These are phyloP conservation scores for Entomortierella beljakovae DNA, from an alignment of 192 early-diverging fungal genomes.

Conservation along the genomic window DNA sequence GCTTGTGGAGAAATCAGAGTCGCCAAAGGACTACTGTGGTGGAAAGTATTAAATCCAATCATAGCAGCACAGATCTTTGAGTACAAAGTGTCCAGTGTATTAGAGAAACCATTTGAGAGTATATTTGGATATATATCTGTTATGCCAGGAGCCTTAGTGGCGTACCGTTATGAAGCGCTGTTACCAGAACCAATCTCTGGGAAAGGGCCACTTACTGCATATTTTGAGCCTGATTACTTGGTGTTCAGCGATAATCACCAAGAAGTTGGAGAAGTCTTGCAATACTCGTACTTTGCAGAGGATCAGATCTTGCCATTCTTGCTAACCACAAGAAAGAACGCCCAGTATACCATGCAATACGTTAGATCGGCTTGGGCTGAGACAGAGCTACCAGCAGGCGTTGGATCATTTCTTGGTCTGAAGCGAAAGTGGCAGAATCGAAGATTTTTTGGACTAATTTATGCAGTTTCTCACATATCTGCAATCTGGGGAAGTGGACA, in stretches of 20 bases:
- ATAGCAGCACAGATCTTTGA: constrained; percentile 52
- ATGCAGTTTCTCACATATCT: constrained; percentile 36
- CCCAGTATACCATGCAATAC: constrained; percentile 46
- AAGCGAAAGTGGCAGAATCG: constrained; percentile 55
- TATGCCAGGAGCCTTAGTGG: constrained; percentile 48
- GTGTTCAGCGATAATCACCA: constrained; percentile 47
- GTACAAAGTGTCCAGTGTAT: constrained; percentile 47
- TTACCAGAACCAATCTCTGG: constrained; percentile 48
- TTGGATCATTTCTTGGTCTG: constrained; percentile 49
- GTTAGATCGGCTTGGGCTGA: constrained; percentile 51
- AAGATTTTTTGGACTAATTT: constrained; percentile 47
- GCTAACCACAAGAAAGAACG: constrained; percentile 25
- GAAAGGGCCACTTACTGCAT: constrained; percentile 41
- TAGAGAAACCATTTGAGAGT: constrained; percentile 53
- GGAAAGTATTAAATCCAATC: constrained; percentile 47
- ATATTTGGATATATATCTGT: constrained; percentile 54
- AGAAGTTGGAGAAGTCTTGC: constrained; percentile 38
- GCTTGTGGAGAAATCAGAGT: constrained; percentile 51
- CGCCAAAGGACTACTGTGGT: constrained; percentile 52
- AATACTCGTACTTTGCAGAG: constrained; percentile 52
- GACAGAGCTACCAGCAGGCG: constrained; percentile 37
- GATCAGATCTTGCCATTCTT: constrained; percentile 52
- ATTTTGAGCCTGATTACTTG: constrained; percentile 51
- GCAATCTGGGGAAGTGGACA: constrained; percentile 51
- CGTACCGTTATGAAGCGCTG: constrained; percentile 44